A percentile compares a stretch with the other conserved stretches of the same genome.
Conservation (phyloP, 2,329 filamentous ascomycete genomes). For the Rhynchosporium agropyri region DNA sequence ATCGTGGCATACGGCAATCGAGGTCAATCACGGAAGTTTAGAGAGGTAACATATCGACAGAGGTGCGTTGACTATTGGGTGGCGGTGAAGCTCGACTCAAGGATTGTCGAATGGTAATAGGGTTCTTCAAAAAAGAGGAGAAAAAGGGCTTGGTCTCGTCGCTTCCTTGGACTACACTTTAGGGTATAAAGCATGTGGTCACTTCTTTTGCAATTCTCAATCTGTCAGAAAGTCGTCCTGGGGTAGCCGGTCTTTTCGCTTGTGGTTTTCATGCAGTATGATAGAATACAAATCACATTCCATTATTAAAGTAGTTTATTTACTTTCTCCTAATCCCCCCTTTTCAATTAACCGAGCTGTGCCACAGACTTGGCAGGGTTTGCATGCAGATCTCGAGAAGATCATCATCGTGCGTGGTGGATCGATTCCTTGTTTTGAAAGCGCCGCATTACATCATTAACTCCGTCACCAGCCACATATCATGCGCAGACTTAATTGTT, state of each 20-base stretch:
- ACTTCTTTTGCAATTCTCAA: no score
- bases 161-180: no score
- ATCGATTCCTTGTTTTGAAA: conserved; percentile 10
- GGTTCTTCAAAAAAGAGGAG: no score
- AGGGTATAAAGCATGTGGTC: no score
- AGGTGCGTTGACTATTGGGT: no score
- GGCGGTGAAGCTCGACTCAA: no score
- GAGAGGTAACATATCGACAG: no score
- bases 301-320: background rate
- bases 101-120: no score
- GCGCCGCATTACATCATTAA: conserved; percentile 22
- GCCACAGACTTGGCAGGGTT: conserved; percentile 9
- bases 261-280: background rate
- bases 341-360: background rate
- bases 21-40: no score
- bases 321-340: background rate
- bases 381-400: background rate
- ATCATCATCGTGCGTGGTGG: conserved; percentile 1
- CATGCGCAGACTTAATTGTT: conserved; percentile 8
- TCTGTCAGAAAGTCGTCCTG: no score
- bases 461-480: conserved; percentile 16
- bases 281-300: background rate
- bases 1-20: no score
- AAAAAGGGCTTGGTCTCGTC: no score
- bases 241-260: background rate